These are phyloP conservation scores for Lactifluus echinatus DNA, from an alignment of 768 basidiomycete species.

Conservation along the genomic window DNA sequence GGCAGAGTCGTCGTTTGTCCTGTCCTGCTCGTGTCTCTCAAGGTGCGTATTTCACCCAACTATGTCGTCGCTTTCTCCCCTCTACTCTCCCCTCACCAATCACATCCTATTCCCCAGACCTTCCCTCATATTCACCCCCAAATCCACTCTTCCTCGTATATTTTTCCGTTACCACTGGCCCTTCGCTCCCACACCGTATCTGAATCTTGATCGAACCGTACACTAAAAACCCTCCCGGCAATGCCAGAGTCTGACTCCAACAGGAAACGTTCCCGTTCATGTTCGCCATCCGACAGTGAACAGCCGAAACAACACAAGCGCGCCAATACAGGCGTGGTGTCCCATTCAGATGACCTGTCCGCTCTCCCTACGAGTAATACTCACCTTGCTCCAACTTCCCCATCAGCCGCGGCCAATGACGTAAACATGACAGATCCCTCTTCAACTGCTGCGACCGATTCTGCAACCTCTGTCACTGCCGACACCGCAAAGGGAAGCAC, in stretches of 20 bases:
- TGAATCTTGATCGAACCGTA: slow-evolving; percentile 31
- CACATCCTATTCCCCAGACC: slow-evolving; percentile 21
- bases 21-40: slow-evolving; percentile 1
- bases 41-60: slow-evolving; percentile 17
- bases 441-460: slow-evolving; percentile 32
- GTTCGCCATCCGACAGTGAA: slow-evolving; percentile 75
- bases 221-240: slow-evolving; percentile 37
- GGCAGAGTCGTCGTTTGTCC: background rate
- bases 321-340: slow-evolving; percentile 67
- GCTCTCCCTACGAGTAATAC: slow-evolving; percentile 36
- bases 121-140: slow-evolving; percentile 18
- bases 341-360: slow-evolving; percentile 34
- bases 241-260: slow-evolving; percentile 83
- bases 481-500: slow-evolving; percentile 35
- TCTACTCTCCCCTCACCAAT: slow-evolving; percentile 26
- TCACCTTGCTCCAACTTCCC: slow-evolving; percentile 30
- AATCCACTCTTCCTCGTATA: slow-evolving; percentile 21
- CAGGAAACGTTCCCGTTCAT: slow-evolving; percentile 82
- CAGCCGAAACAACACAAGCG: slow-evolving; percentile 75
- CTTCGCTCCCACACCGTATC: slow-evolving; percentile 27
- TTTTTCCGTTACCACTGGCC: slow-evolving; percentile 26
- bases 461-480: slow-evolving; percentile 50
- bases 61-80: slow-evolving; percentile 22
- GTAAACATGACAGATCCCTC: slow-evolving; percentile 52
- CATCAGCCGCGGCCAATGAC: slow-evolving; percentile 40